Base-by-base conservation (phyloP, 2,329 filamentous ascomycete genomes). In the Apiospora aurea region DNA sequence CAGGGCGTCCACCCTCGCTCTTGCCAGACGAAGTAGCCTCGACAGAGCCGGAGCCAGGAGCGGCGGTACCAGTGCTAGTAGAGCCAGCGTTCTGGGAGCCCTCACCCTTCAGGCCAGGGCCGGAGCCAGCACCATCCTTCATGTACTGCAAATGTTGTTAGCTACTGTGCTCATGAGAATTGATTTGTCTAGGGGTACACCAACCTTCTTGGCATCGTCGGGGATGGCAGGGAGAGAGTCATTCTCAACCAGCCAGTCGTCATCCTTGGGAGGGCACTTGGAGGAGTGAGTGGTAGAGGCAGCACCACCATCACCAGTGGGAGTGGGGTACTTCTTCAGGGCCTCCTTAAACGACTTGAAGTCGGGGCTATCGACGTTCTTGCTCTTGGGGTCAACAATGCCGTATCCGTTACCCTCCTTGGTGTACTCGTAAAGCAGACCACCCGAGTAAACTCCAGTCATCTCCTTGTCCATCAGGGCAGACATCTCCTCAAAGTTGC, bases 351-450 rank as follows among this genome's bases (percentile, higher is more conserved):
- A 86, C 74, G 83, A 82, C 67, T 83, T 81, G 83, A 92, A 97
- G 79, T 96, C 93, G 53, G 82, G 74, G 46, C 87, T 83, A 75
- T 92, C 88, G 44, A 81, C 83, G 71, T 87, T 82, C 41, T 82
- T 83, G 80, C 82, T 78, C 74, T 87, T 88, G 67, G 82, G 79
- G 72, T 89, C 84, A 80, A 95, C 94, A 72, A 97, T 91, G 75
- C 95, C 96, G 82, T 91, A 98, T 66, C 91, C 87, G 84, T 91
- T 94, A 73, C 87, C 87, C 83, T 97, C 94, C 79, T 93, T 85
- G 13, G 93, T 92, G 87, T 97, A 99, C 84, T 98, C 95, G 85
- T 98, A 99, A 82, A 98, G 93, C 51, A 99, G 89, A 82, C 96
- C 96, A 78, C 96, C 96, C 53, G 95, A 98, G 89, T 97, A 98